Base-by-base conservation (phyloP, 2,329 filamentous ascomycete genomes). In the Hirsutella thompsonii region DNA sequence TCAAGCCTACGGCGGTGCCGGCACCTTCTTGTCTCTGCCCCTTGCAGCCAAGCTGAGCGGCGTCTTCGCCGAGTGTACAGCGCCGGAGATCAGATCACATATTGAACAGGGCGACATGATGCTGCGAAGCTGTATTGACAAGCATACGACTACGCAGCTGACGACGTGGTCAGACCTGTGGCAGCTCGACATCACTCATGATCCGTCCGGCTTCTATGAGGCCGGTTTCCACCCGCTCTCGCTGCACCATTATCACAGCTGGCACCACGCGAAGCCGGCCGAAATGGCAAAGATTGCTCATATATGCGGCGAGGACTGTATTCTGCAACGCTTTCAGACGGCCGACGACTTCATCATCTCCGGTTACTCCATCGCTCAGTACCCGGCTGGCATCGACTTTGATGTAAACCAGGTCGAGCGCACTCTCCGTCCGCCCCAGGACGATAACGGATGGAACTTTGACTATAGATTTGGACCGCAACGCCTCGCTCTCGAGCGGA, bases 161-260 rank as follows among this genome's bases (percentile, higher is more conserved):
- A 75, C 72, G 2, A 63, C 70, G 11, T 57, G 79, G 42, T 67
- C 68, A 49, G 70, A 74, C 29, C 63, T 81, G 11, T 78, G 71
- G 60, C 76, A 80, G 54, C 63, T 80, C 19, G 76, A 81, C 51
- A 60, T 81, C 37, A 66, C 69, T 42, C 70, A 69, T 37, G 74
- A 80, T 51, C 70, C 74, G 4, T 73, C 73, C 0, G 76, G 76
- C 4, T 79, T 80, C 57, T 81, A 79, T 55, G 76, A 81, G 58
- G 69, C 70, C 30, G 74, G 74, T 23, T 67, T 76, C 47, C 67
- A 69, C 47, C 76, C 76, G 1, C 62, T 79, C 19, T 76, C 72
- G 8, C 64, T 81, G 18, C 76, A 81, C 56, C 76, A 81, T 60
- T 80, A 76, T 64, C 76, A 20, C 35, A 66, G 69, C 41, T 77